Evolutionary conservation across 1,139 yeast genomes (phyloP), one percentile per base, ranked within the genome.

Genomic region (Geotrichum fermentans): DNA sequence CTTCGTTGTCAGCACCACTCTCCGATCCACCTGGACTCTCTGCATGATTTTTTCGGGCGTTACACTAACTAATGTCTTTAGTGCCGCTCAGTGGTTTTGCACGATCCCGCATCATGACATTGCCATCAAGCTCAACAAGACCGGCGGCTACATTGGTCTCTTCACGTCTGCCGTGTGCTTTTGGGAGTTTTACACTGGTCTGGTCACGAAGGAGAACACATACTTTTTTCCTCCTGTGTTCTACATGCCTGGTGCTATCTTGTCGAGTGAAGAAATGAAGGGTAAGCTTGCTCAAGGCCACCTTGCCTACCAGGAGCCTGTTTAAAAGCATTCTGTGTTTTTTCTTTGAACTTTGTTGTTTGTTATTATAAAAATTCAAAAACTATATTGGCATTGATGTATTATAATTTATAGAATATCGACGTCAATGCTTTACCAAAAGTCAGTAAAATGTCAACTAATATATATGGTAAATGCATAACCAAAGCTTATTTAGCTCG

Each of bases 111-210:
- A 22, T 57, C 36, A 43, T 21, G 67, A 74, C 18, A 68, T 68
- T 21, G 63, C 67, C 8, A 61, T 61, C 56, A 67, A 73, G 35
- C 64, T 71, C 45, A 67, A 75, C 52, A 79, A 73, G 60, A 95
- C 94, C 14, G 96, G 82, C 37, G 96, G 96, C 56, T 82, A 82
- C 22, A 69, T 84, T 52, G 96, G 96, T 37, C 63, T 88, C 11
- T 65, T 87, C 35, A 81, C 90, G 33, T 86, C 96, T 1, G 78
- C 84, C 58, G 65, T 79, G 45, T 95, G 94, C 13, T 88, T 90
- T 89, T 88, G 86, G 63, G 85, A 85, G 64, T 95, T 95, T 6
- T 85, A 79, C 60, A 94, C 95, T 13, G 96, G 95, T 79, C 67
- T 88, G 49, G 86, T 92, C 45, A 84, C 77, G 56, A 70, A 53